A percentile compares a stretch with the other conserved stretches of the same genome.
Conservation (phyloP, 2,329 filamentous ascomycete genomes). For the Penicillium sp. region DNA sequence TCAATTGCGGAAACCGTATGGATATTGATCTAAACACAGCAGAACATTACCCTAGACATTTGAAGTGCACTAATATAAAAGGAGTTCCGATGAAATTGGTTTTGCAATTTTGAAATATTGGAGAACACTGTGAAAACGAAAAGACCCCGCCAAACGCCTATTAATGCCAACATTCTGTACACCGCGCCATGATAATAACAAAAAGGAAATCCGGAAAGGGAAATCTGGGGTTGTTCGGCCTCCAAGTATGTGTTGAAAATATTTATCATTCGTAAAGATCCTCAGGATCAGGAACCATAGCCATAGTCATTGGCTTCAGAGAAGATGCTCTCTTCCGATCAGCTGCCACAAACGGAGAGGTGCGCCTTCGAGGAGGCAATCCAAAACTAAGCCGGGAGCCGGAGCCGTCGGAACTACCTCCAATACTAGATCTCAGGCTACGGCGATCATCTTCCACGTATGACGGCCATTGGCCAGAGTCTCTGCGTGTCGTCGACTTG, state of each 20-base stretch:
- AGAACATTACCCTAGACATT: too few relatives aligned
- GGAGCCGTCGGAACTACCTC: slow-evolving; percentile 14
- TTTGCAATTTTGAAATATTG: slow-evolving; percentile 5
- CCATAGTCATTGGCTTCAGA: slow-evolving; percentile 33
- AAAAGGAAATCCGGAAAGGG: background rate
- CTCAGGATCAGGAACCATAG: slow-evolving; percentile 43
- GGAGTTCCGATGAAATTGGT: background rate
- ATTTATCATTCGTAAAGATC: slow-evolving; percentile 38
- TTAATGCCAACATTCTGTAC: slow-evolving; percentile 15
- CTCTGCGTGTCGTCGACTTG: background rate
- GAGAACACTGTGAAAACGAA: background rate
- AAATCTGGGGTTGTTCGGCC: background rate
- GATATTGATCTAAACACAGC: too few relatives aligned
- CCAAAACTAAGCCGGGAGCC: slow-evolving; percentile 15
- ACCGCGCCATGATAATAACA: slow-evolving; percentile 14
- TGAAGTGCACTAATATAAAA: too few relatives aligned
- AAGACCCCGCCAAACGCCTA: slow-evolving; percentile 6
- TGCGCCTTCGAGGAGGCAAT: slow-evolving; percentile 18
- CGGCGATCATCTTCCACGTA: slow-evolving; percentile 18
- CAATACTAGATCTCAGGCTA: slow-evolving; percentile 15
- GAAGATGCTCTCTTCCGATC: slow-evolving; percentile 30
- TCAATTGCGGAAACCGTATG: background rate
- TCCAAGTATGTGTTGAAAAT: background rate
- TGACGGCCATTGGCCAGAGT: background rate
- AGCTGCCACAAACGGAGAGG: slow-evolving; percentile 19